A percentile compares a stretch with the other conserved stretches of the same genome.
These are phyloP conservation scores for Hansenula lynferdii DNA, from an alignment of 1,139 yeast genomes.

Conservation along the genomic window DNA sequence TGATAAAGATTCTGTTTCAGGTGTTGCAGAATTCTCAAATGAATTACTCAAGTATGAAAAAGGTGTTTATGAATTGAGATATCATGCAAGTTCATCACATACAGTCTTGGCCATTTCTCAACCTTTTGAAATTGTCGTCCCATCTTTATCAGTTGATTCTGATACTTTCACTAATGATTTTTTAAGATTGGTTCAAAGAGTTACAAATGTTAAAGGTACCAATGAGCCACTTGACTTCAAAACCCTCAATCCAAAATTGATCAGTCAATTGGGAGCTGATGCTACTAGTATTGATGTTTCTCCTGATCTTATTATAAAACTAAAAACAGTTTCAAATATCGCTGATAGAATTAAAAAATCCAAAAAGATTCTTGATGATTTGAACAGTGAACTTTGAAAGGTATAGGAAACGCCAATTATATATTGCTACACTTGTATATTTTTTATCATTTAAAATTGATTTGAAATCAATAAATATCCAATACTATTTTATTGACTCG, in stretches of 20 bases:
- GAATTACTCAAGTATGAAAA: slow-evolving; percentile 58
- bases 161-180: slow-evolving; percentile 17
- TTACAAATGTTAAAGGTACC: slow-evolving; percentile 15
- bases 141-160: slow-evolving; percentile 35
- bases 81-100: slow-evolving; percentile 67
- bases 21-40: slow-evolving; percentile 47
- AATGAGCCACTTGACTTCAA: slow-evolving; percentile 19
- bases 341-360: slow-evolving; percentile 27
- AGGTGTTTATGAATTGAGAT: slow-evolving; percentile 75
- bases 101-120: slow-evolving; percentile 63
- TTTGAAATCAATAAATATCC: not conserved
- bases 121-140: slow-evolving; percentile 62
- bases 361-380: slow-evolving; percentile 26
- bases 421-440: not conserved
- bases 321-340: slow-evolving; percentile 27
- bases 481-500: not conserved
- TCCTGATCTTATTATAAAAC: slow-evolving; percentile 26
- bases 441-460: too few relatives aligned
- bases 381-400: slow-evolving; percentile 9
- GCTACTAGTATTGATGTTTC: slow-evolving; percentile 30
- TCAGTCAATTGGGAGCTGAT: slow-evolving; percentile 21
- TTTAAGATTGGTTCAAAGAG: slow-evolving; percentile 19
- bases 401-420: too few relatives aligned
- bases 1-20: slow-evolving; percentile 31
- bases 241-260: slow-evolving; percentile 19